Evolutionary conservation across 176 grass and related monocot genomes (phyloP).

Genomic region (Coix lacrymajobi): DNA sequence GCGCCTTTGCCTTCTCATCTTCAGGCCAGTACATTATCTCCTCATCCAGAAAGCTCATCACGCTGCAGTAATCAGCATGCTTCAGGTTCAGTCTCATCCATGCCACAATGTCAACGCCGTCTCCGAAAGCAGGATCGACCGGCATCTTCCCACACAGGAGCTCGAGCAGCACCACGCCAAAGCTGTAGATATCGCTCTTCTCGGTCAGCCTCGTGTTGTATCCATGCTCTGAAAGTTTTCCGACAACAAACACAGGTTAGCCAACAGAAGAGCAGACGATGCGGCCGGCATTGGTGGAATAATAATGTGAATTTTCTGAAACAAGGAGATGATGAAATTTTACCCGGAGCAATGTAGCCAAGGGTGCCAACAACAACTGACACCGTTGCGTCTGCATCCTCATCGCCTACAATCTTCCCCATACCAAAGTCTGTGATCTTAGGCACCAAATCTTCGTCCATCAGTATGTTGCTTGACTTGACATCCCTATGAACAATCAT

Average conservation of each 20-base stretch:
- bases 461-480: conserved; percentile 59
- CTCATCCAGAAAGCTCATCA: conserved; percentile 37
- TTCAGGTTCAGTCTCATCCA: conserved; percentile 49
- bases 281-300: background rate
- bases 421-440: conserved; percentile 62
- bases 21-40: conserved; percentile 55
- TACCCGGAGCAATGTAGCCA: conserved; percentile 77
- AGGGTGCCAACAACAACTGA: conserved; percentile 59
- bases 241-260: background rate
- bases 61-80: background rate
- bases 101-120: conserved; percentile 50
- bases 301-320: background rate
- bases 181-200: conserved; percentile 73
- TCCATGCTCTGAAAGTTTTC: conserved; percentile 44
- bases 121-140: conserved; percentile 42
- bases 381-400: conserved; percentile 27
- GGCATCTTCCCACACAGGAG: conserved; percentile 59
- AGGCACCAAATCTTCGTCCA: conserved; percentile 50
- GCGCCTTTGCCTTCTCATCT: conserved; percentile 36
- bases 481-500: conserved; percentile 63
- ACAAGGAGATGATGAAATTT: background rate
- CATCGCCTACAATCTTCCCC: conserved; percentile 29
- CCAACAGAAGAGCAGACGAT: background rate
- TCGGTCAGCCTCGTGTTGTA: conserved; percentile 48
- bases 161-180: conserved; percentile 63